Base-by-base conservation (phyloP, 2,329 filamentous ascomycete genomes). In the Arthrinium phaeospermum region DNA sequence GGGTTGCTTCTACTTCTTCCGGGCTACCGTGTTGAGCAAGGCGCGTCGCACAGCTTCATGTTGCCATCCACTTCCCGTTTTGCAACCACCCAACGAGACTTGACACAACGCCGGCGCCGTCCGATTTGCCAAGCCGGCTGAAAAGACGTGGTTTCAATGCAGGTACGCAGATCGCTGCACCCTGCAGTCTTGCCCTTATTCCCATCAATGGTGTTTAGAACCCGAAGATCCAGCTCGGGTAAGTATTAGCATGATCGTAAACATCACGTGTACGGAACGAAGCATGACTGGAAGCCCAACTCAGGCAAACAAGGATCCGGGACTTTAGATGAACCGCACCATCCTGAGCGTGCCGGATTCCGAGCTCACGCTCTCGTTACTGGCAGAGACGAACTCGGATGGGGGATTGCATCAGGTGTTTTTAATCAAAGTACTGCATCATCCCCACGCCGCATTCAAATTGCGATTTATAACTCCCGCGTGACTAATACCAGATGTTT, bases 121-220 rank as follows among this genome's bases (percentile, higher is more conserved):
- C 57, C 19, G 30, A 41, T 64, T 64, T 64, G 57, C 57, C 57
- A 64, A 64, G 57, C 57, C 57, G 57, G 57, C 34, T 64, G 57
- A 64, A 64, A 41, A 41, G 57, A 41, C 37, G 8, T 10, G 10
- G 57, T 64, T 41, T 61, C 30, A 61, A 61, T n/a, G 34, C 57
- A 64, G 57, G 57, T 64, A 64, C 57, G 57, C 57, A n/a, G 57
- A 64, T 64, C 57, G 37, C 10, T 64, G 19, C 12, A 13, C 30
- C 10, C 34, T 34, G 14, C 10, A 47, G 10, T 5, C 22, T 16
- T 34, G 27, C 12, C 2, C 14, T 34, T 16, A 5, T 57, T 30
- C 14, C 37, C 1, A 41, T 30, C 27, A 30, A 30, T 30, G 37
- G 37, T 41, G 10, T 41, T 41, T 16, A 8, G 27, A 22, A 7